Conservation (phyloP, 129 eudicot species). For the Chrysanthemum lavandulifolium region DNA sequence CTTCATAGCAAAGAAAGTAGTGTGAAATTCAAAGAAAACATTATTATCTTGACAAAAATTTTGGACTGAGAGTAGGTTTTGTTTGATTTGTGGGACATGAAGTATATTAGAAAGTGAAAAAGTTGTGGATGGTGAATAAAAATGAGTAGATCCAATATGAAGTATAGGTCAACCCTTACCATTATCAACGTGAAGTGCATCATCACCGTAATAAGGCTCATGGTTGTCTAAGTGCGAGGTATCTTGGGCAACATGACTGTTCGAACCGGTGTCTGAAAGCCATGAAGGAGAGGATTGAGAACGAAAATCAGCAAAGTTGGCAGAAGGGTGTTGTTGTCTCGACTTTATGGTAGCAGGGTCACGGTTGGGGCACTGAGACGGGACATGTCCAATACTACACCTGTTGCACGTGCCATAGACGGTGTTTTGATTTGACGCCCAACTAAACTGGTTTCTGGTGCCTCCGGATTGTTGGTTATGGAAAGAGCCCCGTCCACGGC, state of each 20-base stretch:
- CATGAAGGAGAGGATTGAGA: neutral
- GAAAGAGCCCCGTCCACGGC: neutral
- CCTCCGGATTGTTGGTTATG: neutral
- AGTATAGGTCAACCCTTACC: no score
- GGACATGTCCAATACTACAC: neutral
- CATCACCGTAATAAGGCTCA: neutral
- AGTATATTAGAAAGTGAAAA: conserved; percentile 4
- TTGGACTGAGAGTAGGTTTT: conserved; percentile 3
- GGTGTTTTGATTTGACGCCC: neutral
- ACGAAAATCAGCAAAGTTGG: neutral
- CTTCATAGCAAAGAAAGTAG: no score
- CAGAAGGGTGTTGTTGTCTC: neutral
- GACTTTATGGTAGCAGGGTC: neutral
- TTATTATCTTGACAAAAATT: conserved; percentile 3
- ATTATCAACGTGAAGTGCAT: neutral
- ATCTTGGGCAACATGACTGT: neutral
- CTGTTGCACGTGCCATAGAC: neutral
- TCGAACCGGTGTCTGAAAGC: neutral
- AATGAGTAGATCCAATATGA: no score
- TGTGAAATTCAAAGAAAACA: neutral
- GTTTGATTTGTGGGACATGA: conserved; percentile 8
- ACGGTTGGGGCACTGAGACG: conserved; percentile 5
- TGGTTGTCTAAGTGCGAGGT: neutral
- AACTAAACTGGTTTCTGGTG: neutral
- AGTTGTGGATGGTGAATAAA: neutral